Evolutionary conservation across 2,329 filamentous ascomycete species (phyloP), one percentile per base, ranked within the genome.

Genomic region (Fusarium camptoceras): DNA sequence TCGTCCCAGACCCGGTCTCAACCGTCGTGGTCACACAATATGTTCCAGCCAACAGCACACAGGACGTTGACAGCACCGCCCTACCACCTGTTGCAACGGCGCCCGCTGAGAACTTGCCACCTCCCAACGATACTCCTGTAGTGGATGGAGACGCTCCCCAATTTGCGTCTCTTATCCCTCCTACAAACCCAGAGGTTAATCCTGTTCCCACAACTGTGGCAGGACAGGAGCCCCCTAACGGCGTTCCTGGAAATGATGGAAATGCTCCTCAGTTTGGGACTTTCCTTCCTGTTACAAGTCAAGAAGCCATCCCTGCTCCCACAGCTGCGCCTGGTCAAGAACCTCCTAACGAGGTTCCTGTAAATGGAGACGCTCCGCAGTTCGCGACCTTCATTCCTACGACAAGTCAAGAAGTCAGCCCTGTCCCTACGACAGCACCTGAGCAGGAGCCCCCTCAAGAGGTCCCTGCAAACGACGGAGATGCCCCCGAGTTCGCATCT

Each of bases 361-460:
- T 55, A 34, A 37, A 70, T 43, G 66, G 55, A 37, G 57, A 55
- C 14, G 24, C 44, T 31, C 68, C 68, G 11, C 44, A 63, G 18
- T 71, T 71, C 55, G 68, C 68, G 34, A 70, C 68, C 18, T 62
- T 71, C 42, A 58, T 71, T 34, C 42, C 56, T 20, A 46, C 65
- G 44, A 58, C 58, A 44, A 70, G 44, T 12, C 68, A 66, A 27
- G 61, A 51, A 39, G 31, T 42, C 27, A 51, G 51, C 11, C 49
- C 46, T 10, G 20, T 50, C 37, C 47, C 68, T 46, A 72, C 68
- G 6, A 59, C 55, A 31, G 48, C 48, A 48, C 51, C 60, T 51
- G 49, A 34, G 24, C 56, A 53, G 56, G 64, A 62, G 8, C 54
- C 55, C 44, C 31, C 47, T 15, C 22, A 50, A 10, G 48, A 37